Base-by-base conservation (phyloP, 352 stramenopile species). In the Pythium sukuiense region DNA sequence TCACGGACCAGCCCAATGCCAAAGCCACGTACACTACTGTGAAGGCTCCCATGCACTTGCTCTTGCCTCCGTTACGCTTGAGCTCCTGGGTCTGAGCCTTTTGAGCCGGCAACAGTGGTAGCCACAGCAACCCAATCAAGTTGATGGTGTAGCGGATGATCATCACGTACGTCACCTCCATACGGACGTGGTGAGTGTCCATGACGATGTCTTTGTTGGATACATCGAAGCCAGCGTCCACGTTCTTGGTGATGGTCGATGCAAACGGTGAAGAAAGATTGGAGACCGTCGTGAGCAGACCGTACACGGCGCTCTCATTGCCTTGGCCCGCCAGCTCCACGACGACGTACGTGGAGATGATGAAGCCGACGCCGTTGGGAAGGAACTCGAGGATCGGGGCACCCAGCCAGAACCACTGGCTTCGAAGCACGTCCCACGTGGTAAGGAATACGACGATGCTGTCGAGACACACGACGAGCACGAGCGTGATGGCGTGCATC, bases 21-120 rank as follows among this genome's bases (percentile, higher is more conserved):
- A 52, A 52, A 6, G 24, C 45, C 20, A 52, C 45, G 45, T 52
- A 52, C 18, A 30, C 45, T 6, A 52, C 45, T 7, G 45, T 30
- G 45, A 52, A 52, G 6, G 45, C 45, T 1, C 45, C 45, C 45
- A 52, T 52, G 20, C 6, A 26, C 45, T 52, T 24, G 20, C 45
- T 52, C 20, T 52, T 52, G 20, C 45, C 45, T 16, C 45, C 45
- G 6, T 13, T 29, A 20, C 45, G 45, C 24, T 52, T 52, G 45
- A 52, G 45, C 18, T 52, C 45, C 45, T 52, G 45, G 20, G 45
- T 52, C 45, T 52, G 45, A n/a, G 45, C 45, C 45, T 52, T 52
- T 20, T 52, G 45, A n/a, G 45, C 20, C 3, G 45, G 45, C 45
- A 52, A 16, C n/a, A 52, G 45, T 7, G 45, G 45, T 20, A 52